These are phyloP conservation scores for Serendipita vermifera DNA, from an alignment of 768 basidiomycete genomes.

Conservation along the genomic window DNA sequence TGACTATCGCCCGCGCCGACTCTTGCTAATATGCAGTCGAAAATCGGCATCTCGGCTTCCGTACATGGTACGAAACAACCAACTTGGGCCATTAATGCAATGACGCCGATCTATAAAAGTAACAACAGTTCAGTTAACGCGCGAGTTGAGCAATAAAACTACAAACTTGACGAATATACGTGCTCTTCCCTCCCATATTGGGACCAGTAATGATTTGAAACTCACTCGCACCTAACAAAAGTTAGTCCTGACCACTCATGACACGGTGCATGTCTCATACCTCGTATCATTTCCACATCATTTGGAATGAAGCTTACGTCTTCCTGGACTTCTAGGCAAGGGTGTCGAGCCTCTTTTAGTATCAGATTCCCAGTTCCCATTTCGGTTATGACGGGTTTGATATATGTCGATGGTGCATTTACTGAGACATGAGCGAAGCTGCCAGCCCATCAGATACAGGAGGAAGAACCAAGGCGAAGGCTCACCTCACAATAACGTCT, in stretches of 20 bases:
- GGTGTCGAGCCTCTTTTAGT: conserved; percentile 80
- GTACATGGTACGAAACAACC: conserved; percentile 93
- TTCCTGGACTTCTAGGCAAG: conserved; percentile 92
- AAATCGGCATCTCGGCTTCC: conserved; percentile 75
- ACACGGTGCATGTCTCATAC: conserved; percentile 26
- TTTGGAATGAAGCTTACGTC: conserved; percentile 93
- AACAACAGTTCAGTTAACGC: not conserved
- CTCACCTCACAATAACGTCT: conserved; percentile 80
- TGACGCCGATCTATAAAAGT: conserved; percentile 66
- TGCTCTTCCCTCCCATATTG: conserved; percentile 98
- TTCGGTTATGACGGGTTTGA: conserved; percentile 68
- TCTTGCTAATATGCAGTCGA: conserved; percentile 88
- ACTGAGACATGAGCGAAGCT: conserved; percentile 89
- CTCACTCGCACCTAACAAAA: conserved; percentile 55
- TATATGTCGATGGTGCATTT: conserved; percentile 74
- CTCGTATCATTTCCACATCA: conserved; percentile 88
- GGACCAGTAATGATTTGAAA: conserved; percentile 97
- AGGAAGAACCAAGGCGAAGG: no score
- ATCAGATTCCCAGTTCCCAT: conserved; percentile 73
- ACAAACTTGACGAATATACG: conserved; percentile 78
- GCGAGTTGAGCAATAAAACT: not conserved
- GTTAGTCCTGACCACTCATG: not conserved
- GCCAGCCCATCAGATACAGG: conserved; percentile 6
- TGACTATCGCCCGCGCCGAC: conserved; percentile 98
- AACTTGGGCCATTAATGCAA: conserved; percentile 88